Conservation (phyloP, 2,329 filamentous ascomycete genomes). For the Clonostachys chloroleuca region DNA sequence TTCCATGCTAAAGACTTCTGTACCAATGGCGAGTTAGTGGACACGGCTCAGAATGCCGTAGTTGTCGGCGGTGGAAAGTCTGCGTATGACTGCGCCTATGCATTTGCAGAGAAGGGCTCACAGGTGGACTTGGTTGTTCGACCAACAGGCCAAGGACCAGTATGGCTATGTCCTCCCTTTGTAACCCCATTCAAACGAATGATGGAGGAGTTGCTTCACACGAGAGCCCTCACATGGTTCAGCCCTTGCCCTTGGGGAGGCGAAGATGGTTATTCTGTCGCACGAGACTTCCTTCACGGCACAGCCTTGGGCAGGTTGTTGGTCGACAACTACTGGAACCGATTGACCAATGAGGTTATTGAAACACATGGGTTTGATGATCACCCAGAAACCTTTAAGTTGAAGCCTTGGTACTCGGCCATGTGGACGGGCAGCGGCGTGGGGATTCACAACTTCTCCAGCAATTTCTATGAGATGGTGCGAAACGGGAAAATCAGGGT, state of each 20-base stretch:
- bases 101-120: conserved; percentile 39
- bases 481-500: conserved; percentile 39
- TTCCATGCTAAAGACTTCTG: conserved; percentile 39
- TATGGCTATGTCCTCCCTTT: conserved; percentile 47
- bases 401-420: conserved; percentile 31
- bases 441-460: conserved; percentile 49
- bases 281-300: conserved; percentile 42
- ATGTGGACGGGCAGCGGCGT: conserved; percentile 46
- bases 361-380: conserved; percentile 37
- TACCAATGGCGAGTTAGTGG: conserved; percentile 19
- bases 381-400: conserved; percentile 28
- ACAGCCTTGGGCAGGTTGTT: conserved; percentile 42
- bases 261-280: conserved; percentile 42
- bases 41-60: conserved; percentile 24
- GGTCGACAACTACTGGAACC: conserved; percentile 42
- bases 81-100: conserved; percentile 53
- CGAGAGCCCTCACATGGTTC: conserved; percentile 59
- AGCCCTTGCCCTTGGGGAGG: conserved; percentile 61
- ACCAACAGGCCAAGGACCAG: conserved; percentile 43
- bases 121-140: conserved; percentile 48
- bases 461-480: conserved; percentile 45
- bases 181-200: conserved; percentile 59
- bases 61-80: conserved; percentile 55
- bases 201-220: conserved; percentile 48
- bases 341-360: conserved; percentile 40